phyloP scores from a whole-genome alignment of 164 flowering plant genomes.

The Protea cynaroides region DNA sequence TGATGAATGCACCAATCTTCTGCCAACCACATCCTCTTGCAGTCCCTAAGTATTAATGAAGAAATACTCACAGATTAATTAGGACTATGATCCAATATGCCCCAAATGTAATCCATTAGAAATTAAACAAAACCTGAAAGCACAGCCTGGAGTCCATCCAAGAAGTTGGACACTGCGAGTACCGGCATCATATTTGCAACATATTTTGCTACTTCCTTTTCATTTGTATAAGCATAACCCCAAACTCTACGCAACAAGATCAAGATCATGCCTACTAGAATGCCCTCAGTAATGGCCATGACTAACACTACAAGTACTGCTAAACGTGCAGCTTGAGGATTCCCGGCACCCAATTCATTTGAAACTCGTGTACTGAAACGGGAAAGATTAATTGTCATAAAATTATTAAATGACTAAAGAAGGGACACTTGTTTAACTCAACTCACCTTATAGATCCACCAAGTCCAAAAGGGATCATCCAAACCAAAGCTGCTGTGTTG shows the following conservation, averaged over 20 bases:
- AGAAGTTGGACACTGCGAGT: constrained; percentile 52
- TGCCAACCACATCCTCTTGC: constrained; percentile 94
- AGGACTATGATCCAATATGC: too few species aligned
- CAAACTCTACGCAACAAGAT: constrained; percentile 45
- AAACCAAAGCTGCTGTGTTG: constrained; percentile 40
- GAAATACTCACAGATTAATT: neutral
- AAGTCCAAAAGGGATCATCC: constrained; percentile 76
- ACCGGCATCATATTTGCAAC: constrained; percentile 67
- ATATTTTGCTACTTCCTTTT: constrained; percentile 49
- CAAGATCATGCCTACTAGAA: constrained; percentile 34
- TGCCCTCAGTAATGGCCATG: constrained; percentile 38
- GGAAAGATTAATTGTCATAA: neutral
- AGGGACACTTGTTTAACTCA: neutral
- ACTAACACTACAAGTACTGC: constrained; percentile 46
- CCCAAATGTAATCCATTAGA: neutral
- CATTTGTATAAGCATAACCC: constrained; percentile 73
- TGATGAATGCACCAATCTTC: constrained; percentile 64
- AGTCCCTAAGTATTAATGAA: constrained; percentile 29
- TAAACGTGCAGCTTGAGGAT: constrained; percentile 49
- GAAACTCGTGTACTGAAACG: constrained; percentile 65
- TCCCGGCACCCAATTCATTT: constrained; percentile 78
- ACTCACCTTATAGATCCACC: constrained; percentile 68
- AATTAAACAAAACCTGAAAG: constrained; percentile 51
- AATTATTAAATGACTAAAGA: neutral
- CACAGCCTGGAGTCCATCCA: constrained; percentile 66